Base-by-base conservation (phyloP, 805 yeast genomes). In the Yamadazyma endophytica region DNA sequence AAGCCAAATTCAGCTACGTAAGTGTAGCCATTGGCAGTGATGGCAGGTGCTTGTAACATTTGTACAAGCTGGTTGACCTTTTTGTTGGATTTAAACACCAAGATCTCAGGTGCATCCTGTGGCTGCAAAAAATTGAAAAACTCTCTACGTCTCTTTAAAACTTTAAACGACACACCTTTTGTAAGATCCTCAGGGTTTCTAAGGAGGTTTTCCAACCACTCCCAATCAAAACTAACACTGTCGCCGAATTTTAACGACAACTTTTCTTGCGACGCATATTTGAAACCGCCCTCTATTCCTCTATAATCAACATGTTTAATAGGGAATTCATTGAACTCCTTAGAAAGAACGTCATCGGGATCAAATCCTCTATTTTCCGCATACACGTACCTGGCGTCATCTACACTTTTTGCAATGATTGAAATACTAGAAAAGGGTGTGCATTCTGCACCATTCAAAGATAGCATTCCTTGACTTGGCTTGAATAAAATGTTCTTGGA, bases 221-320 rank as follows among this genome's bases (percentile, higher is more conserved):
- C 20, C 34, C 34, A 31, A 13, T 31, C 26, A 17, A 25, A 31
- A 4, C 25, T 14, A 13, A 17, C 18, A 15, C 27, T 23, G 11
- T 21, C 5, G 8, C 6, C 13, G 14, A 4, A 14, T 17, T 19
- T 9, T 17, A 28, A 17, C 5, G 13, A 4, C 7, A 9, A 15
- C 4, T 24, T 6, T 6, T 13, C 21, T 9, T 23, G 18, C 9
- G 25, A 7, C 9, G 35, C 26, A 20, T 22, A 32, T 12, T 22
- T 16, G 13, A 28, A 32, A 20, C 26, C 5, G 12, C 14, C 14
- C 16, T 28, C 31, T 12, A 27, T 15, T 14, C 36, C 40, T 21
- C 34, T 29, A 24, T 20, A 36, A 16, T 32, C 40, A 2, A 29
- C 29, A 13, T 24, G 32, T 17, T 36, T 36, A 20, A 32, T 36